Base-by-base conservation (phyloP, 139 green algal species). In the Chlorella vulgaris region DNA sequence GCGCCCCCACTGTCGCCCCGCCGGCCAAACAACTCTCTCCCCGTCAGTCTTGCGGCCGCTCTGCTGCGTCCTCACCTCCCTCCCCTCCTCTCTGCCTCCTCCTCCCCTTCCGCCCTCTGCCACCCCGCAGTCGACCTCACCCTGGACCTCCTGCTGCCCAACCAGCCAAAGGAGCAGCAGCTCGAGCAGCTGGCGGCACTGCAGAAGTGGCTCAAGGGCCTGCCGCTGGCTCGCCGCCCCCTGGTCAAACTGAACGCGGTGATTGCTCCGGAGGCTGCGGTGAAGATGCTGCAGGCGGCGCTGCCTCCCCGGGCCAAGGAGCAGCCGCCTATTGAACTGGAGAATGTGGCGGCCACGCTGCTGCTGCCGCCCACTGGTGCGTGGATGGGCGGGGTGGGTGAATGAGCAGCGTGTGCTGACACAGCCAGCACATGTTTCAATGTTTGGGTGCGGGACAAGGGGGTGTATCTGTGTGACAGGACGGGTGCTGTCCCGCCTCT, bases 331-430 rank as follows among this genome's bases (percentile, higher is more conserved):
- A 35, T 94, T 4, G 89, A 96, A 71, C 86, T 96, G 61, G 93
- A 97, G 78, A 89, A 91, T 42, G 94, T 98, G 73, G 71, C 87
- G 4, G 86, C 92, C 15, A 81, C 81, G 47, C 88, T 97, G 74
- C 86, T 98, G 77, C 86, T 98, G 82, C 89, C 91, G 19, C 93
- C 94, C 22, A 80, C 86, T 13, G 71, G 71, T 78, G 51, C 22
- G 71, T n/a, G n/a, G n/a, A n/a, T n/a, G n/a, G n/a, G n/a, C n/a
- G n/a, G n/a, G n/a, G n/a, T n/a, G n/a, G n/a, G n/a, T n/a, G n/a
- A n/a, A n/a, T n/a, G n/a, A n/a, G n/a, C n/a, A n/a, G n/a, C n/a
- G n/a, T n/a, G n/a, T n/a, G n/a, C n/a, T n/a, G n/a, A n/a, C n/a
- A n/a, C n/a, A n/a, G n/a, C n/a, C n/a, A n/a, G n/a, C n/a, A n/a